These are phyloP conservation scores for Xylariaceae sp. DNA, from an alignment of 2,329 filamentous ascomycete species.

Conservation along the genomic window DNA sequence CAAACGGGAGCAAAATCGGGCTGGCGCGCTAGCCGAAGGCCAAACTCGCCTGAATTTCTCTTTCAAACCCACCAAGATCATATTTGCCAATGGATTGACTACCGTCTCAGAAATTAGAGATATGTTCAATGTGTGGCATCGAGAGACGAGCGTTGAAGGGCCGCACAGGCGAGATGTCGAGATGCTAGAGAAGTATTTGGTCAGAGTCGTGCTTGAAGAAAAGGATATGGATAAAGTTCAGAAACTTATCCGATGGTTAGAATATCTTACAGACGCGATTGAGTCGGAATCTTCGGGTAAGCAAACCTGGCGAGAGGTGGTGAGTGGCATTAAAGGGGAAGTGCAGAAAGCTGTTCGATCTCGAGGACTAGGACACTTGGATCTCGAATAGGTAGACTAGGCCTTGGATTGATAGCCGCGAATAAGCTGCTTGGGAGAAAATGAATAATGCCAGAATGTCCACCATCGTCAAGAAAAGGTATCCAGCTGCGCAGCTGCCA, in stretches of 20 bases:
- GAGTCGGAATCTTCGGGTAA: constrained; percentile 33
- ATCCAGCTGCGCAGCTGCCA: no score
- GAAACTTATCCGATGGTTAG: constrained; percentile 65
- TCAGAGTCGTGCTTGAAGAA: constrained; percentile 69
- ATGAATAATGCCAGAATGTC: no score
- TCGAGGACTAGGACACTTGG: constrained; percentile 54
- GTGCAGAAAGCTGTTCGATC: constrained; percentile 54
- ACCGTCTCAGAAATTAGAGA: constrained; percentile 60
- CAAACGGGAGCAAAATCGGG: constrained; percentile 13
- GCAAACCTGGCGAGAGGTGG: constrained; percentile 43
- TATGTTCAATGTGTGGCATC: constrained; percentile 73
- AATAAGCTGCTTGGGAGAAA: no score
- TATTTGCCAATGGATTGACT: constrained; percentile 43
- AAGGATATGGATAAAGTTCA: constrained; percentile 72
- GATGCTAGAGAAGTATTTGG: constrained; percentile 70
- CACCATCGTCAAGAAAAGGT: no score
- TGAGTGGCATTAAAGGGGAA: constrained; percentile 42
- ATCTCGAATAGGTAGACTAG: constrained; percentile 32
- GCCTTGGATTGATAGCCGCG: no score
- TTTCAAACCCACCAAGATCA: constrained; percentile 40
- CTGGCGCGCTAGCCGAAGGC: constrained; percentile 25
- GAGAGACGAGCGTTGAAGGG: constrained; percentile 65
- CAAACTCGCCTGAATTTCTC: constrained; percentile 47
- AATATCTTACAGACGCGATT: constrained; percentile 51
- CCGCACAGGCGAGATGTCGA: constrained; percentile 76